Percentiles rank a stretch among this genome's conserved stretches.
Conservation (phyloP, 345 rosid species). For the Sonneratia caseolaris region DNA sequence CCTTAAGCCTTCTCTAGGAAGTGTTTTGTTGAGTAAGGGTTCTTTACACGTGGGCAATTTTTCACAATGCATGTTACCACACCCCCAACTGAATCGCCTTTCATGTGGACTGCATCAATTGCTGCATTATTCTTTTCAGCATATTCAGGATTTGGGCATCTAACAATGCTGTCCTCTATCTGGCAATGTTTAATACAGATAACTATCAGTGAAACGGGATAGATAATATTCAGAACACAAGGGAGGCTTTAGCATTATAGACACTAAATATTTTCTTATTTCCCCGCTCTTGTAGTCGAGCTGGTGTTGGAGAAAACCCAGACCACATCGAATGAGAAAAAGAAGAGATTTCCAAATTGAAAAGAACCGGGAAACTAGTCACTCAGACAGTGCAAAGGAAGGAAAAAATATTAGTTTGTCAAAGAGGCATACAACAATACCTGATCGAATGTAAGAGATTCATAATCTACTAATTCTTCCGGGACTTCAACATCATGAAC, state of each 20-base stretch:
- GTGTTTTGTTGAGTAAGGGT: constrained; percentile 3
- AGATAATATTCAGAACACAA: not conserved
- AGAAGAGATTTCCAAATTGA: not conserved
- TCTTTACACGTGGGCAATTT: constrained; percentile 77
- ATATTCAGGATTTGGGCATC: constrained; percentile 93
- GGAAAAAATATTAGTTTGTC: not conserved
- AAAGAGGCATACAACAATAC: constrained; percentile 19
- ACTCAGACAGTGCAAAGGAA: not conserved
- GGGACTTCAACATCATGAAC: constrained; percentile 78
- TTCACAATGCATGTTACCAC: constrained; percentile 89
- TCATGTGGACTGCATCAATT: constrained; percentile 68
- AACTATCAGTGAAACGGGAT: not conserved
- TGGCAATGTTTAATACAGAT: constrained; percentile 20
- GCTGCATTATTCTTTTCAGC: constrained; percentile 97
- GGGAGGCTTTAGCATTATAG: not conserved
- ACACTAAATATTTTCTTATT: not conserved
- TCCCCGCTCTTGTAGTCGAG: not conserved
- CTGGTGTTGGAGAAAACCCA: not conserved
- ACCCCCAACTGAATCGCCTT: constrained; percentile 93
- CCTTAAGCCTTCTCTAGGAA: not conserved
- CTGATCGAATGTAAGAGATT: constrained; percentile 66
- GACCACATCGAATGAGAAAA: not conserved
- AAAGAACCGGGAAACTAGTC: not conserved
- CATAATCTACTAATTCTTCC: constrained; percentile 57
- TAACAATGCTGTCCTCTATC: constrained; percentile 88